These are phyloP conservation scores for Russula dissimulans DNA, from an alignment of 768 basidiomycete genomes.

Conservation along the genomic window DNA sequence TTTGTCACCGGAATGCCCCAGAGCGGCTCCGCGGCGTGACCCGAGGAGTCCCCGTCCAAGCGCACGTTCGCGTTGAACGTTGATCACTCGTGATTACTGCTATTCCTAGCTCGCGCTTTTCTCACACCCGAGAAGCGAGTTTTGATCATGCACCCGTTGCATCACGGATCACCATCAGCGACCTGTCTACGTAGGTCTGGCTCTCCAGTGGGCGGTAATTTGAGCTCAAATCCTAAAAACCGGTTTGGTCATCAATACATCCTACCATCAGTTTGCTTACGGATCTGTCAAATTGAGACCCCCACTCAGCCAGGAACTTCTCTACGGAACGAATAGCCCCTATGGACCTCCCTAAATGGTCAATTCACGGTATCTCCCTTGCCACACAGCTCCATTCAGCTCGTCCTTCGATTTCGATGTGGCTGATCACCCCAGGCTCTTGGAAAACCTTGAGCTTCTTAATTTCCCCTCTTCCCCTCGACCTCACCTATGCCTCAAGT, in stretches of 20 bases:
- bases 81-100: conserved; percentile 12
- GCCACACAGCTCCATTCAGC: conserved; percentile 8
- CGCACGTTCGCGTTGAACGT: conserved; percentile 4
- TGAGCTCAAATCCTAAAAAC: neutral
- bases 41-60: conserved; percentile 2
- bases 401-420: neutral
- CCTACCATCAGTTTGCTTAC: neutral
- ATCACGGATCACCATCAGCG: neutral
- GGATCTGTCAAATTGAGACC: conserved; percentile 8
- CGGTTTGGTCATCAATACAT: neutral
- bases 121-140: conserved; percentile 2
- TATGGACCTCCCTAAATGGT: neutral
- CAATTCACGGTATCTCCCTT: conserved; percentile 5
- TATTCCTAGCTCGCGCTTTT: conserved; percentile 7
- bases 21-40: conserved; percentile 8
- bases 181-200: neutral
- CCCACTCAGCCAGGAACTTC: conserved; percentile 3
- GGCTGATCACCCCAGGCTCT: conserved; percentile 3
- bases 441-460: neutral
- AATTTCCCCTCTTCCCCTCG: neutral
- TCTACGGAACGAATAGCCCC: conserved; percentile 5
- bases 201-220: neutral
- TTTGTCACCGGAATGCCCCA: conserved; percentile 1
- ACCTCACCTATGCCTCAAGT: neutral
- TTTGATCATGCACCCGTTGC: neutral